These are phyloP conservation scores for Butyriboletus appendiculatus DNA, from an alignment of 1,284 basidiomycete genomes.

Conservation along the genomic window DNA sequence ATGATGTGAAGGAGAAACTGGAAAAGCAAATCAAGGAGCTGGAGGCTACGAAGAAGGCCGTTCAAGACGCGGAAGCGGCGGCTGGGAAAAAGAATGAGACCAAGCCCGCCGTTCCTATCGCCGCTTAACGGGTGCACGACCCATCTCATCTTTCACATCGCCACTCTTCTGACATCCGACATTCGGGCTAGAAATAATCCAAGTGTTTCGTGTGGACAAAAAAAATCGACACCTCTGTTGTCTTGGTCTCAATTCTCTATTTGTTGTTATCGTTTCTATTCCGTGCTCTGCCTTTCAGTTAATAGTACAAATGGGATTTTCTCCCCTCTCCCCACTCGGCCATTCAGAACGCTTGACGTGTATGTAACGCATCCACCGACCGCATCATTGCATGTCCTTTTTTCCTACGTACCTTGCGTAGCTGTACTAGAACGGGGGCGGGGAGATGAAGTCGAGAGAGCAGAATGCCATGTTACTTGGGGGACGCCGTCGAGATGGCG, in stretches of 20 bases:
- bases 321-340: conserved; percentile 5
- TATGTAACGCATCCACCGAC: conserved; percentile 15
- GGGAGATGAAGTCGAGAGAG: conserved; percentile 8
- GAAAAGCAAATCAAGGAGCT: conserved; percentile 62
- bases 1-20: conserved; percentile 49
- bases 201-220: conserved; percentile 15
- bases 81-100: conserved; percentile 58
- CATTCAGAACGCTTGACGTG: conserved; percentile 15
- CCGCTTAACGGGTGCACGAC: conserved; percentile 25
- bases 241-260: conserved; percentile 19
- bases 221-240: conserved; percentile 19
- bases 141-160: background rate
- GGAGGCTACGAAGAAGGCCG: conserved; percentile 57
- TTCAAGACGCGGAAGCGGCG: conserved; percentile 54
- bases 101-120: conserved; percentile 53
- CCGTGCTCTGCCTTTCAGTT: background rate
- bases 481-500: conserved; percentile 13
- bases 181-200: conserved; percentile 14
- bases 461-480: conserved; percentile 16
- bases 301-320: conserved; percentile 14
- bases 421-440: conserved; percentile 21
- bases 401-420: conserved; percentile 12
- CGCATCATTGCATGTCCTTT: conserved; percentile 8
- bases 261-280: conserved; percentile 25
- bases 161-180: background rate